Evolutionary conservation across 768 basidiomycete genomes (phyloP).

Genomic region (Russula olivacea): DNA sequence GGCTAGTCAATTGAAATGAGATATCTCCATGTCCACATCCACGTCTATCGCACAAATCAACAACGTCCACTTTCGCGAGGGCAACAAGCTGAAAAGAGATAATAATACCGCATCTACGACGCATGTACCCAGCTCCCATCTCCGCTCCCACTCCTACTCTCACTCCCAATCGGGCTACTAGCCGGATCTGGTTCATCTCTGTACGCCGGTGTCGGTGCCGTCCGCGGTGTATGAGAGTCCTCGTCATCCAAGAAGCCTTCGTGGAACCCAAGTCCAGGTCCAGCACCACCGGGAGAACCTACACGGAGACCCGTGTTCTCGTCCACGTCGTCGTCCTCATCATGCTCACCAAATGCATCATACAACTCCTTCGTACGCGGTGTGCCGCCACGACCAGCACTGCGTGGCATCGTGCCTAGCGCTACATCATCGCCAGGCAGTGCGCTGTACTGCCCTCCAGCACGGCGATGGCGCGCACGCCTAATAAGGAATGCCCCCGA

Average conservation of each 20-base stretch:
- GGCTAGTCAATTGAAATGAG: background rate
- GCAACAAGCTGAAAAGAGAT: background rate
- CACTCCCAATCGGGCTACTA: constrained; percentile 19
- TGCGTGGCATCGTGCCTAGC: constrained; percentile 62
- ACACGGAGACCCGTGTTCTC: constrained; percentile 61
- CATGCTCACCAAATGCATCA: constrained; percentile 90
- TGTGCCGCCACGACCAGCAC: constrained; percentile 25
- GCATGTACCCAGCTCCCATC: constrained; percentile 75
- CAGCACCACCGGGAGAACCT: constrained; percentile 31
- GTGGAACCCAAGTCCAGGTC: constrained; percentile 48
- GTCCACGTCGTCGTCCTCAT: constrained; percentile 64
- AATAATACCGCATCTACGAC: constrained; percentile 37
- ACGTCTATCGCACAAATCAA: background rate
- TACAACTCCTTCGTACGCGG: constrained; percentile 78
- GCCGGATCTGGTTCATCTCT: constrained; percentile 49
- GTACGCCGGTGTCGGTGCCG: constrained; percentile 33
- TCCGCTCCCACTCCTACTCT: constrained; percentile 36
- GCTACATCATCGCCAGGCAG: constrained; percentile 66
- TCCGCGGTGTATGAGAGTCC: constrained; percentile 36
- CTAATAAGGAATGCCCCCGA: constrained; percentile 77
- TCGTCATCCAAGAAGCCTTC: constrained; percentile 83
- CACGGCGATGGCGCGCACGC: constrained; percentile 43
- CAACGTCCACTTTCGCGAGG: background rate
- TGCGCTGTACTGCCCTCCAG: constrained; percentile 47
- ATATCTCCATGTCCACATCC: background rate